phyloP scores from a whole-genome alignment of 2,329 filamentous ascomycete species.

The Raffaelea deltoideospora region DNA sequence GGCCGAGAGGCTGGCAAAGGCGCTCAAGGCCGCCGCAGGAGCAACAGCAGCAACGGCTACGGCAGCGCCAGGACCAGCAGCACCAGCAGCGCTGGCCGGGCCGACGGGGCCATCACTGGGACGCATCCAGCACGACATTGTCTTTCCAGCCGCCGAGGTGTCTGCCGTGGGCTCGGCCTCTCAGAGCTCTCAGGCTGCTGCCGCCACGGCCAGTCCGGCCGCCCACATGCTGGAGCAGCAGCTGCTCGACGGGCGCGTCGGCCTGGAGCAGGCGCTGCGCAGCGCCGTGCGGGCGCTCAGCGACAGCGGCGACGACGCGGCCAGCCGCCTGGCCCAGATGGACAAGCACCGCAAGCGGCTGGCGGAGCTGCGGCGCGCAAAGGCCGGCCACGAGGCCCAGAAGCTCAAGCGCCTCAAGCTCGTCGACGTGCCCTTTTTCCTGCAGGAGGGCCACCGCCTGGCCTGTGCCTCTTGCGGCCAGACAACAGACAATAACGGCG shows the following conservation, averaged over 20 bases:
- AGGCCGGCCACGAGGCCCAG: constrained; percentile 28
- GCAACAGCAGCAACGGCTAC: background rate
- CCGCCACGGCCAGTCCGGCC: constrained; percentile 1
- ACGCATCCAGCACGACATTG: constrained; percentile 8
- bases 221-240: constrained; percentile 3
- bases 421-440: constrained; percentile 8
- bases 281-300: constrained; percentile 1
- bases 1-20: constrained; percentile 1
- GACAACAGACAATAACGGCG: too few relatives aligned
- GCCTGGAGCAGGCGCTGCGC: constrained; percentile 7
- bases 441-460: constrained; percentile 4
- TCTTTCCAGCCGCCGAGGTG: constrained; percentile 7
- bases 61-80: too few relatives aligned
- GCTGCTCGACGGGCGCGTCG: constrained; percentile 2
- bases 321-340: constrained; percentile 11
- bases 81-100: constrained; percentile 1
- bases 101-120: too few relatives aligned
- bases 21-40: background rate
- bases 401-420: constrained; percentile 24
- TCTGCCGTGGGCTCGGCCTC: too few relatives aligned
- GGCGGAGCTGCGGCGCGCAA: constrained; percentile 47
- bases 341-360: constrained; percentile 15
- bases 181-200: too few relatives aligned
- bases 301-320: constrained; percentile 1
- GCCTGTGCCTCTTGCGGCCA: constrained; percentile 9